Conservation (phyloP, 306 rosid species). For the Vigna unguiculata region DNA sequence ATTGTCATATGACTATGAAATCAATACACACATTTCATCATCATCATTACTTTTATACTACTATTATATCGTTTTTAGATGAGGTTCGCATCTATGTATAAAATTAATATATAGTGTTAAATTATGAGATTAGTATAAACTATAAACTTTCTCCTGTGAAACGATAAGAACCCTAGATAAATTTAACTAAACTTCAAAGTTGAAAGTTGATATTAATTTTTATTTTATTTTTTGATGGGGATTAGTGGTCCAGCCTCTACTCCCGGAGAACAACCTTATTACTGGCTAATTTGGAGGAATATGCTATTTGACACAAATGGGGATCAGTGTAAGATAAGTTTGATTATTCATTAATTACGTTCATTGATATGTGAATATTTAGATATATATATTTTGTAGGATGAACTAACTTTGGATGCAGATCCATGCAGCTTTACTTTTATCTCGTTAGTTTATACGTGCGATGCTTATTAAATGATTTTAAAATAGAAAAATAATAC, state of each 20-base stretch:
- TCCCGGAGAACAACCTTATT: constrained; percentile 36
- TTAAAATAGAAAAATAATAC: too few species aligned
- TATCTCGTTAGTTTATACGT: background rate
- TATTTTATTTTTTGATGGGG: background rate
- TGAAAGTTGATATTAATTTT: background rate
- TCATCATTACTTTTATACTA: background rate
- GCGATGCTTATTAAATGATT: too few species aligned
- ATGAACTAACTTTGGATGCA: constrained; percentile 13
- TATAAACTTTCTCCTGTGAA: constrained; percentile 11
- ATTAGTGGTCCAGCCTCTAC: constrained; percentile 40
- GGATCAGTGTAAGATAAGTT: constrained; percentile 42
- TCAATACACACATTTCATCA: background rate
- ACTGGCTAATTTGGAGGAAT: constrained; percentile 26
- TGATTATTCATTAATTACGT: constrained; percentile 5
- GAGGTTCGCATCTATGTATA: background rate
- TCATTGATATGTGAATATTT: background rate
- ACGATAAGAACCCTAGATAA: constrained; percentile 8
- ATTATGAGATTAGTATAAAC: constrained; percentile 28
- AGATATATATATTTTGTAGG: too few species aligned
- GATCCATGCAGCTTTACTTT: constrained; percentile 25
- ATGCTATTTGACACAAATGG: constrained; percentile 33
- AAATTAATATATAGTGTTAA: constrained; percentile 2
- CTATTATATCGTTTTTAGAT: background rate
- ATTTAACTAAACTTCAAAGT: background rate
- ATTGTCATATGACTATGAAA: constrained; percentile 34